A percentile compares a stretch with the other conserved stretches of the same genome.
Conservation (phyloP, 2,329 filamentous ascomycete genomes). For the Alternaria sp. region DNA sequence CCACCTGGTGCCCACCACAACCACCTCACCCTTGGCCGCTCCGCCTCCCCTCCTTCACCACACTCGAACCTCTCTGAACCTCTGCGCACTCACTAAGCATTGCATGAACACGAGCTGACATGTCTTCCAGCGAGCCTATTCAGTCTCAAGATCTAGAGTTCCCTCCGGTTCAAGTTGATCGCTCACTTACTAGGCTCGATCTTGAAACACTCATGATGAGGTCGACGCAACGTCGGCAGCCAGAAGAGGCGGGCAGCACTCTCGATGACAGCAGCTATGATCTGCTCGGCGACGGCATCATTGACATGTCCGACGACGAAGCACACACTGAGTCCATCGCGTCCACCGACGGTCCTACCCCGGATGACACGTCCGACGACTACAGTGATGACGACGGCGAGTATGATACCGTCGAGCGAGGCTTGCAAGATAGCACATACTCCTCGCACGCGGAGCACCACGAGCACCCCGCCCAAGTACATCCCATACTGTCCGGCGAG, state of each 20-base stretch:
- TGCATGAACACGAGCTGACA: conserved; percentile 37
- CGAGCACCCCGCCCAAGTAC: conserved; percentile 27
- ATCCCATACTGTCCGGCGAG: conserved; percentile 25
- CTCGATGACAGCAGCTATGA: conserved; percentile 51
- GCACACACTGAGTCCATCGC: conserved; percentile 49
- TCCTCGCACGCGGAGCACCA: conserved; percentile 28
- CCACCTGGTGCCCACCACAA: conserved; percentile 20
- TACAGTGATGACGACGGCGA: conserved; percentile 44
- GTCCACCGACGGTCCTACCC: conserved; percentile 44
- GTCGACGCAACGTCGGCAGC: conserved; percentile 35
- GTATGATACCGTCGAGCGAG: conserved; percentile 34
- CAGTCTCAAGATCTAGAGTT: conserved; percentile 42
- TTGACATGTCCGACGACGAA: conserved; percentile 48
- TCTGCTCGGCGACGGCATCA: conserved; percentile 39
- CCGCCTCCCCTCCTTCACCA: conserved; percentile 15
- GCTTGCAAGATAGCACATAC: conserved; percentile 29
- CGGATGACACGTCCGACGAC: conserved; percentile 43
- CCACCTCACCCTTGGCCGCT: conserved; percentile 20
- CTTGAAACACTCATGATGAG: conserved; percentile 48
- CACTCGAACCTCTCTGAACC: conserved; percentile 5
- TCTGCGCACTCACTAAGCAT: conserved; percentile 8
- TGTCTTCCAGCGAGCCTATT: conserved; percentile 37
- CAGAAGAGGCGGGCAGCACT: conserved; percentile 39
- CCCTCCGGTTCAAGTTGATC: conserved; percentile 43
- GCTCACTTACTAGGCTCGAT: conserved; percentile 42